Evolutionary conservation across 805 yeast genomes (phyloP).

Genomic region (Starmerella bacillaris): DNA sequence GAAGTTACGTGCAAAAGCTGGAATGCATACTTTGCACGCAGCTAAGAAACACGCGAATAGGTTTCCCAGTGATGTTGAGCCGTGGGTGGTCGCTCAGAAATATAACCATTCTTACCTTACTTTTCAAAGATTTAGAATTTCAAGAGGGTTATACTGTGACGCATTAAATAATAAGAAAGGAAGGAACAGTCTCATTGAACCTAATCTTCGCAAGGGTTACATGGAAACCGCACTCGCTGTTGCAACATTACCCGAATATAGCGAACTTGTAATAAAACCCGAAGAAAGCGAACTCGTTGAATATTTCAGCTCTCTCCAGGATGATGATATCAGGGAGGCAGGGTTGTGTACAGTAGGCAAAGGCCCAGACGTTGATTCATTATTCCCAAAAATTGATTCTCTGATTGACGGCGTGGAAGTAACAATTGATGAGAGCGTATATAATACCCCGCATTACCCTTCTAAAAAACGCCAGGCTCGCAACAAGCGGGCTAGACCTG

Average conservation of each 20-base stretch:
- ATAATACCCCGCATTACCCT: background rate
- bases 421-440: constrained; percentile 3
- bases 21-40: constrained; percentile 14
- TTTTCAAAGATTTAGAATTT: background rate
- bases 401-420: constrained; percentile 17
- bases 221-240: background rate
- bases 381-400: background rate
- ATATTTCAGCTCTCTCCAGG: background rate
- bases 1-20: constrained; percentile 26
- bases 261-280: background rate
- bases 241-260: too few species aligned
- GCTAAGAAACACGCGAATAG: constrained; percentile 13
- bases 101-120: background rate
- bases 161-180: background rate
- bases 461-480: constrained; percentile 2
- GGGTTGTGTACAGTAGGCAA: constrained; percentile 7
- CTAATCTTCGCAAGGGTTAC: background rate
- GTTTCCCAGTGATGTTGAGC: constrained; percentile 14
- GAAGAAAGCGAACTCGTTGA: background rate
- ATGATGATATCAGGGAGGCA: constrained; percentile 3
- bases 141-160: background rate
- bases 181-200: background rate
- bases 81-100: constrained; percentile 7
- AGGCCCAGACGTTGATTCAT: background rate
- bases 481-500: constrained; percentile 26